Conservation (phyloP, 495 filamentous ascomycete genomes). For the Chaetomium fimeti region DNA sequence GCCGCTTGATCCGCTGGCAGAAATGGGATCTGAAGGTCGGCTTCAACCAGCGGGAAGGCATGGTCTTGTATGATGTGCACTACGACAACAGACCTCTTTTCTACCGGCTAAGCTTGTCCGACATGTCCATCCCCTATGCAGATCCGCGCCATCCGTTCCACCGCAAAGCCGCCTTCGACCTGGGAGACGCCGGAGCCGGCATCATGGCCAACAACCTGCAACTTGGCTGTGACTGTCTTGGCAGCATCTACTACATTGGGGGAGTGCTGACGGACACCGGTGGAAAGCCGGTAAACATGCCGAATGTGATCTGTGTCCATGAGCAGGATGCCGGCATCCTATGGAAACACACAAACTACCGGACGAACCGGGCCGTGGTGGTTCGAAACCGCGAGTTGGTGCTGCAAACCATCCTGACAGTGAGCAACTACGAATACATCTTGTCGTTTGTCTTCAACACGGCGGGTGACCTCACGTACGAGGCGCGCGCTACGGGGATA, state of each 20-base stretch:
- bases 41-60: conserved; percentile 71
- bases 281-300: conserved; percentile 59
- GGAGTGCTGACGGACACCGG: conserved; percentile 53
- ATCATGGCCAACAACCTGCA: conserved; percentile 73
- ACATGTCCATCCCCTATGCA: conserved; percentile 79
- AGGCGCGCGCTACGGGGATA: conserved; percentile 83
- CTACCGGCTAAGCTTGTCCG: conserved; percentile 65
- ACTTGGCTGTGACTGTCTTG: conserved; percentile 69
- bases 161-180: conserved; percentile 75
- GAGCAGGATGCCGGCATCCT: conserved; percentile 71
- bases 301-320: conserved; percentile 77
- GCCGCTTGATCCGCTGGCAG: conserved; percentile 57
- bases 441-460: conserved; percentile 84
- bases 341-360: conserved; percentile 83
- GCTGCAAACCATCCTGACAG: conserved; percentile 73
- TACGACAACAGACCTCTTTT: conserved; percentile 67
- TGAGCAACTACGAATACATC: conserved; percentile 83
- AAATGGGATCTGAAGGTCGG: conserved; percentile 71
- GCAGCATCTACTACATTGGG: conserved; percentile 72
- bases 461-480: conserved; percentile 74
- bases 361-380: conserved; percentile 64
- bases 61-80: conserved; percentile 65
- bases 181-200: conserved; percentile 73
- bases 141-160: conserved; percentile 71
- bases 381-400: conserved; percentile 70